A percentile compares a stretch with the other conserved stretches of the same genome.
phyloP scores from a whole-genome alignment of 2,329 filamentous ascomycete genomes.

The Atkinsonella hypoxylon region DNA sequence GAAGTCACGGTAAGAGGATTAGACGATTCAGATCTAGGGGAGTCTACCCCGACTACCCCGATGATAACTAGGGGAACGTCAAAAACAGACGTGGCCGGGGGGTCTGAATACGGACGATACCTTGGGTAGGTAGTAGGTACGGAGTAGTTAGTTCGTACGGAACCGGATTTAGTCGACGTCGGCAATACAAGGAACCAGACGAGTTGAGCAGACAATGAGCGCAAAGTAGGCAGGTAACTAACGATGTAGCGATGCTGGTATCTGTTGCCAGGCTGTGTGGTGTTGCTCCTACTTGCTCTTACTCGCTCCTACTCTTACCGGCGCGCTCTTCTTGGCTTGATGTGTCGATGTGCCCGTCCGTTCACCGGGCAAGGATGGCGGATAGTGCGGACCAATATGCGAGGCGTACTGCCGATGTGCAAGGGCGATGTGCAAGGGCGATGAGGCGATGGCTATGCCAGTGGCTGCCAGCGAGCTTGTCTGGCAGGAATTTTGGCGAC shows the following conservation, averaged over 20 bases:
- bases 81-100: slow-evolving; percentile 11
- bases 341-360: slow-evolving; percentile 2
- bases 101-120: slow-evolving; percentile 12
- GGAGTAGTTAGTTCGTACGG: slow-evolving; percentile 9
- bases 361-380: slow-evolving; percentile 11
- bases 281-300: too few species aligned
- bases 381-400: slow-evolving; percentile 12
- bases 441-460: slow-evolving; percentile 5
- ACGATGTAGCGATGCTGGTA: not conserved
- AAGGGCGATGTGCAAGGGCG: slow-evolving; percentile 12
- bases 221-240: not conserved
- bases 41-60: not conserved
- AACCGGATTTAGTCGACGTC: slow-evolving; percentile 2
- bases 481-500: slow-evolving; percentile 11
- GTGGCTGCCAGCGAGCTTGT: slow-evolving; percentile 9
- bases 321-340: not conserved
- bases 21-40: slow-evolving; percentile 9
- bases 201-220: not conserved
- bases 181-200: not conserved
- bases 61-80: not conserved
- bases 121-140: too few species aligned
- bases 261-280: not conserved
- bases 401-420: slow-evolving; percentile 13
- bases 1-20: slow-evolving; percentile 9
- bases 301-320: not conserved